Percentiles rank a stretch among this genome's conserved stretches.
These are phyloP conservation scores for Ogataea parapolymorpha DNA, from an alignment of 805 yeast genomes.

Conservation along the genomic window DNA sequence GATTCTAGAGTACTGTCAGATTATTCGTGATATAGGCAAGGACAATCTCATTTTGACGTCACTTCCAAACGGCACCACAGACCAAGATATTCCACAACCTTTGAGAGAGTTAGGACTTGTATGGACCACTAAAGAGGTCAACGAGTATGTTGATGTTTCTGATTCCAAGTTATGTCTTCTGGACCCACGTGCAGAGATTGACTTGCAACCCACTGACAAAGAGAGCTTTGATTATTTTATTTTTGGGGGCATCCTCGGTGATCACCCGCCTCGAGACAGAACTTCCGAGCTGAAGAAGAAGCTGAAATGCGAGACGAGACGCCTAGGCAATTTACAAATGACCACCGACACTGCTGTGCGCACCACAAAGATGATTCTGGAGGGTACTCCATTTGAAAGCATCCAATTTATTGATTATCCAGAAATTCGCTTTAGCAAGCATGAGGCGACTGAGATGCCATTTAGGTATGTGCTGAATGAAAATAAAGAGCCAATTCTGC, in stretches of 20 bases:
- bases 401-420: slow-evolving; percentile 91
- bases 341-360: slow-evolving; percentile 97
- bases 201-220: slow-evolving; percentile 68
- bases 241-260: slow-evolving; percentile 95
- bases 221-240: slow-evolving; percentile 77
- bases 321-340: slow-evolving; percentile 89
- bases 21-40: slow-evolving; percentile 76
- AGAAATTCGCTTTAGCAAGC: slow-evolving; percentile 80
- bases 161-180: slow-evolving; percentile 67
- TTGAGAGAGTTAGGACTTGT: slow-evolving; percentile 62
- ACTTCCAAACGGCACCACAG: slow-evolving; percentile 60
- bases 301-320: slow-evolving; percentile 82
- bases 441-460: slow-evolving; percentile 97
- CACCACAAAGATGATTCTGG: slow-evolving; percentile 79
- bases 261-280: slow-evolving; percentile 90
- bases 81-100: slow-evolving; percentile 58
- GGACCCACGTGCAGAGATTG: slow-evolving; percentile 82
- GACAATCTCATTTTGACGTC: slow-evolving; percentile 76
- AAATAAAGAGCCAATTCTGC: slow-evolving; percentile 73
- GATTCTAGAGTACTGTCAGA: slow-evolving; percentile 76
- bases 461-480: slow-evolving; percentile 78
- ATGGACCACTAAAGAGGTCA: slow-evolving; percentile 78
- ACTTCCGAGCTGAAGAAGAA: slow-evolving; percentile 81
- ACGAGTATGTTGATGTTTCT: slow-evolving; percentile 45
- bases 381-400: slow-evolving; percentile 58